Evolutionary conservation across 2,329 filamentous ascomycete species (phyloP).

Genomic region (Sphaerulina populicola): DNA sequence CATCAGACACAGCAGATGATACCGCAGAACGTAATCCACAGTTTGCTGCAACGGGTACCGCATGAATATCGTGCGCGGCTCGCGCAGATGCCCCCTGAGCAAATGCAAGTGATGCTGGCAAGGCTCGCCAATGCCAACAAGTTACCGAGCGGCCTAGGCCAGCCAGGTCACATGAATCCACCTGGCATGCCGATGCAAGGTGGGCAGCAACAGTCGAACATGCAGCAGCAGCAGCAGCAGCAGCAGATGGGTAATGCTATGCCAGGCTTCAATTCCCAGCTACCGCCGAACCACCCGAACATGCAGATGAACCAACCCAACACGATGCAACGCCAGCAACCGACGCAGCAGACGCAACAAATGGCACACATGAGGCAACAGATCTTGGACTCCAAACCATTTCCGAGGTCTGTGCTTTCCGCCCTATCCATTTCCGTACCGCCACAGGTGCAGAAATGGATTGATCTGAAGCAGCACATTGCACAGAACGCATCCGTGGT

Average conservation of each 20-base stretch:
- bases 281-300: conserved; percentile 12
- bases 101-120: conserved; percentile 13
- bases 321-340: conserved; percentile 9
- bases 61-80: conserved; percentile 18
- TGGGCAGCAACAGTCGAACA: conserved; percentile 6
- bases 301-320: conserved; percentile 9
- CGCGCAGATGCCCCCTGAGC: conserved; percentile 10
- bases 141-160: conserved; percentile 2
- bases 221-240: conserved; percentile 13
- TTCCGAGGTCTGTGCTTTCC: conserved; percentile 13
- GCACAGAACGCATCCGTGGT: conserved; percentile 40
- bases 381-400: conserved; percentile 17
- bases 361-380: conserved; percentile 11
- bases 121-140: conserved; percentile 7
- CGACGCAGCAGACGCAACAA: conserved; percentile 14
- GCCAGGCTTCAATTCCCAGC: conserved; percentile 21
- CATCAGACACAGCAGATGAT: conserved; percentile 17
- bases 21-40: conserved; percentile 8
- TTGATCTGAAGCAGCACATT: conserved; percentile 49
- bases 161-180: conserved; percentile 9
- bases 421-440: conserved; percentile 34
- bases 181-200: conserved; percentile 13
- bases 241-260: conserved; percentile 18
- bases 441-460: conserved; percentile 48
- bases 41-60: conserved; percentile 13